These are phyloP conservation scores for Sideroxylon spinosum DNA, from an alignment of 179 eudicot species.

Conservation along the genomic window DNA sequence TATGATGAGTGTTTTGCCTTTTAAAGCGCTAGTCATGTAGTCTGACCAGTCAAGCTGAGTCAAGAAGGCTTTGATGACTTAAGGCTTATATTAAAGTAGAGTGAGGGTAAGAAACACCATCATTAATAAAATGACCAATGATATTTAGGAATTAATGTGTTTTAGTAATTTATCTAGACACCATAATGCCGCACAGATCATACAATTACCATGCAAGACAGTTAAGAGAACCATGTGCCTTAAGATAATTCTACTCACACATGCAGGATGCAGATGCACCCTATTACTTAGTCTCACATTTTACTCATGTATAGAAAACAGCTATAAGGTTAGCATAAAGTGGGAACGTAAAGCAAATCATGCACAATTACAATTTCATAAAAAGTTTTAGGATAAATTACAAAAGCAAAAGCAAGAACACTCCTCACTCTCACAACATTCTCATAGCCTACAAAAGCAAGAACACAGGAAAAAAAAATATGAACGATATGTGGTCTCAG, in stretches of 20 bases:
- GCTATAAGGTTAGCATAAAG: no score
- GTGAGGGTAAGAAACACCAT: no score
- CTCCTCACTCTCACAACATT: not conserved
- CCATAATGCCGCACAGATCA: not conserved
- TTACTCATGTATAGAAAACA: no score
- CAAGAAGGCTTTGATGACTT: no score
- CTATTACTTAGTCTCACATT: not conserved
- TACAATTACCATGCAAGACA: not conserved
- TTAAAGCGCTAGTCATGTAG: no score
- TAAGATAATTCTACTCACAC: not conserved
- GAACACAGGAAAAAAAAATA: not conserved
- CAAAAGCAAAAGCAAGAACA: not conserved
- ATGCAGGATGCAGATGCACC: not conserved
- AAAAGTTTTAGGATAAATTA: not conserved
- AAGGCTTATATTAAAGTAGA: no score
- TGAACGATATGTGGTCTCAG: not conserved
- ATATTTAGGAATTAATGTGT: no score
- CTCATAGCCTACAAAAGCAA: not conserved
- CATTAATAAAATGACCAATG: no score
- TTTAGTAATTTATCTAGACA: not conserved
- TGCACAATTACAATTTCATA: not conserved
- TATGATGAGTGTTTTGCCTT: no score
- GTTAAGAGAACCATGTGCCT: not conserved
- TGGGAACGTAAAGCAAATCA: not conserved
- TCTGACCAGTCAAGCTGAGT: no score